Conservation (phyloP, 1,284 basidiomycete genomes). For the Pholiota adiposa region DNA sequence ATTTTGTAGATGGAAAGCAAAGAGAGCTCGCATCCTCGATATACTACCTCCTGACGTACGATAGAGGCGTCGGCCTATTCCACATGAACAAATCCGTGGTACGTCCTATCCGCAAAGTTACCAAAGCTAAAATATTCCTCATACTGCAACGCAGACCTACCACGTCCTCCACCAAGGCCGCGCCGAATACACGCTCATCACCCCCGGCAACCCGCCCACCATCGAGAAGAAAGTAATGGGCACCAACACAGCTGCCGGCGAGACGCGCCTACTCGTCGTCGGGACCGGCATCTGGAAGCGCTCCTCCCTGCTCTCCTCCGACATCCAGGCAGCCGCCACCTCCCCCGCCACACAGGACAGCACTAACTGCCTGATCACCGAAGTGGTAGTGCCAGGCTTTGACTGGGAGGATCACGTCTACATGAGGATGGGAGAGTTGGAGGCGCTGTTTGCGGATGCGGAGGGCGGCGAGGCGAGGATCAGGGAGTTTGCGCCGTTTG, state of each 20-base stretch:
- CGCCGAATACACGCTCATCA: slow-evolving; percentile 17
- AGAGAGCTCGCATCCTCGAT: slow-evolving; percentile 23
- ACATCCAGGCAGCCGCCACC: slow-evolving; percentile 27
- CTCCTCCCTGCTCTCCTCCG: slow-evolving; percentile 45
- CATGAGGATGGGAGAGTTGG: slow-evolving; percentile 36
- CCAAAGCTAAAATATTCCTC: background rate
- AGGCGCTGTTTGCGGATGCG: slow-evolving; percentile 35
- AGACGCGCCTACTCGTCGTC: slow-evolving; percentile 48
- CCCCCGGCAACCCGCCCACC: slow-evolving; percentile 11
- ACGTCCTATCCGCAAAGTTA: background rate
- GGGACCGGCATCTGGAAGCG: slow-evolving; percentile 55
- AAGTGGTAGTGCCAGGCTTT: slow-evolving; percentile 54
- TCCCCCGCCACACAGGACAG: slow-evolving; percentile 27
- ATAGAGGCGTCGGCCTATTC: slow-evolving; percentile 21
- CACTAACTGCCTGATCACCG: slow-evolving; percentile 50
- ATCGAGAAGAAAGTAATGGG: slow-evolving; percentile 42
- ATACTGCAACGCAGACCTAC: slow-evolving; percentile 9
- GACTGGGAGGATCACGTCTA: slow-evolving; percentile 53
- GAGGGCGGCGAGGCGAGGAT: slow-evolving; percentile 13
- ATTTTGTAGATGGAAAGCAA: background rate
- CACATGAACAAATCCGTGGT: slow-evolving; percentile 29
- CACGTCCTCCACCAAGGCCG: slow-evolving; percentile 17
- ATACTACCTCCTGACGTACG: slow-evolving; percentile 25
- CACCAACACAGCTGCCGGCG: slow-evolving; percentile 40
- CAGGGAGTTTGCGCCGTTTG: slow-evolving; percentile 7